phyloP scores from a whole-genome alignment of 2,329 filamentous ascomycete genomes.

The Didymella sp. region DNA sequence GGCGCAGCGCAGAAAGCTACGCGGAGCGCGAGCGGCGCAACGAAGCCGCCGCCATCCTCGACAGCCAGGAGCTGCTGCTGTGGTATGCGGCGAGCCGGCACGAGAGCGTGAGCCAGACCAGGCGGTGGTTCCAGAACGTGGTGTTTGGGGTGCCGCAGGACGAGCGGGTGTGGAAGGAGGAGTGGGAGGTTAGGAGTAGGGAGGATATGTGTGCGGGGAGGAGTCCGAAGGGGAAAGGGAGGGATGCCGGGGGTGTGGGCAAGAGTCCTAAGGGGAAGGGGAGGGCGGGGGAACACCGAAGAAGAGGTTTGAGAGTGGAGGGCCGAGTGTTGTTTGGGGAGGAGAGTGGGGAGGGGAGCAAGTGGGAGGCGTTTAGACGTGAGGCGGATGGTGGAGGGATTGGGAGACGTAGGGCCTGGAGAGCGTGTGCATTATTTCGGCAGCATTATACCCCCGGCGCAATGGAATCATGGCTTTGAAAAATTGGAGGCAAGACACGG shows the following conservation, averaged over 20 bases:
- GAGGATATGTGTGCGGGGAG: conserved; percentile 10
- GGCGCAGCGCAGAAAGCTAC: conserved; percentile 30
- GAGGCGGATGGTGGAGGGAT: too few relatives aligned
- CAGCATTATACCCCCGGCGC: conserved; percentile 22
- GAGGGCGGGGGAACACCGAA: conserved; percentile 19
- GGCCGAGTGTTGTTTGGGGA: background rate
- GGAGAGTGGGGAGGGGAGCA: background rate
- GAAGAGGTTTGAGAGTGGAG: conserved; percentile 12
- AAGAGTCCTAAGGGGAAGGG: conserved; percentile 19
- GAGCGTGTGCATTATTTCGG: background rate
- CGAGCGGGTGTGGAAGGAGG: conserved; percentile 26
- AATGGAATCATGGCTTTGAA: background rate
- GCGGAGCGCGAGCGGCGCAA: conserved; percentile 38
- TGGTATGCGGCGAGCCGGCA: conserved; percentile 42
- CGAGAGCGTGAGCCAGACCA: conserved; percentile 46
- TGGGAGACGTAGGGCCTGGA: conserved; percentile 7
- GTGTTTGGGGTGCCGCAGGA: conserved; percentile 34
- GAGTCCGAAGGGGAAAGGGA: conserved; percentile 27
- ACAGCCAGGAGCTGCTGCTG: conserved; percentile 48
- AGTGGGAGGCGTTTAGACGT: too few relatives aligned
- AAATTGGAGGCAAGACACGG: background rate
- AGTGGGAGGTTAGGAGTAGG: conserved; percentile 30
- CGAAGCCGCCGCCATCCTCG: conserved; percentile 43
- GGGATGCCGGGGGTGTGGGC: too few relatives aligned
- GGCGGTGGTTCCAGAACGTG: conserved; percentile 41